Conservation (phyloP, 2,329 filamentous ascomycete genomes). For the Diaporthe vexans region DNA sequence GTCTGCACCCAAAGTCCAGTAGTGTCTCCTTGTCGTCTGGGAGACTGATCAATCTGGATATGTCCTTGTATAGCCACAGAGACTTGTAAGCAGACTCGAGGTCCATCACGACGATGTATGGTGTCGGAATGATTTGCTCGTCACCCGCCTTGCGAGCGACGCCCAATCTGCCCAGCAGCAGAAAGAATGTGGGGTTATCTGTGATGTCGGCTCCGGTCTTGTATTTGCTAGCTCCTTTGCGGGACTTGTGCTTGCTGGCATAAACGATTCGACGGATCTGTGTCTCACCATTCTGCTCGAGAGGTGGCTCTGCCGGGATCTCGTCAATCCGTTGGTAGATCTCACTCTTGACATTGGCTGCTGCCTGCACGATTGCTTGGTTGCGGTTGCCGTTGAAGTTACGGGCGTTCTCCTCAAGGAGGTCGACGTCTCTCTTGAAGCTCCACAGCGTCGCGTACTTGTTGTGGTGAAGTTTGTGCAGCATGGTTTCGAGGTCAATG, state of each 20-base stretch:
- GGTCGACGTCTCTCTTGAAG: constrained; percentile 13
- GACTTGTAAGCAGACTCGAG: neutral
- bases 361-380: neutral
- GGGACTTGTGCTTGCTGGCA: no score
- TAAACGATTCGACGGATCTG: constrained; percentile 12
- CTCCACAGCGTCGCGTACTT: neutral
- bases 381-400: neutral
- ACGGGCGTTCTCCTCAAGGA: constrained; percentile 15
- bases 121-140: neutral
- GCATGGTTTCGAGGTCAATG: constrained; percentile 18
- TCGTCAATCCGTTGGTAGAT: constrained; percentile 6
- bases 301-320: neutral
- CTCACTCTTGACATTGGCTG: neutral
- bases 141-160: neutral
- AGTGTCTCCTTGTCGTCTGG: neutral
- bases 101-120: constrained; percentile 23
- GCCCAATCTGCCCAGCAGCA: constrained; percentile 34
- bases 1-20: neutral
- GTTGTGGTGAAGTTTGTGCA: neutral
- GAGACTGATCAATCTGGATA: no score
- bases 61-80: constrained; percentile 13
- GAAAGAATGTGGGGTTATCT: neutral
- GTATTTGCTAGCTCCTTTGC: no score
- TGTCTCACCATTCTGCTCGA: neutral
- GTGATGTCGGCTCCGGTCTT: no score